phyloP scores from a whole-genome alignment of 1,284 basidiomycete genomes.

The Amylostereum chailletii region DNA sequence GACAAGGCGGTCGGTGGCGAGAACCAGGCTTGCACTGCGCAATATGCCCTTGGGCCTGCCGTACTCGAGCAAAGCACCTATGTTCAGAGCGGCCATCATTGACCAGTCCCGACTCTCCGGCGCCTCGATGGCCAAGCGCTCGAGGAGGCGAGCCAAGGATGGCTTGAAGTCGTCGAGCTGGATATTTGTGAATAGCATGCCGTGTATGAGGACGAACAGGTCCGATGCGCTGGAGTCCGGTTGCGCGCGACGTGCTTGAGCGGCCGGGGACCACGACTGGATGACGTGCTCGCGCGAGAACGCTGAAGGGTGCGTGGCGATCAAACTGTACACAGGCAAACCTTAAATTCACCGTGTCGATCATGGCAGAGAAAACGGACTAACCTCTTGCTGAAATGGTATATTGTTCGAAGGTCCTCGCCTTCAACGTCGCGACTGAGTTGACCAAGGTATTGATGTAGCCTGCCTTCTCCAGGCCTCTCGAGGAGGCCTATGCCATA shows the following conservation, averaged over 20 bases:
- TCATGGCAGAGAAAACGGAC: slow-evolving; percentile 15
- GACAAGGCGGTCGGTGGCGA: slow-evolving; percentile 19
- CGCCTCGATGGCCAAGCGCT: slow-evolving; percentile 75
- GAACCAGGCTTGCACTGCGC: slow-evolving; percentile 43
- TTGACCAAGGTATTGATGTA: slow-evolving; percentile 93
- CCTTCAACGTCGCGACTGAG: slow-evolving; percentile 74
- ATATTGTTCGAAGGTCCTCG: slow-evolving; percentile 81
- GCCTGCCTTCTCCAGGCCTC: slow-evolving; percentile 83
- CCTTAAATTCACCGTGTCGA: slow-evolving; percentile 2
- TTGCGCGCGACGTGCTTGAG: slow-evolving; percentile 63
- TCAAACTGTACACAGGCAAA: slow-evolving; percentile 48
- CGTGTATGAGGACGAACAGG: slow-evolving; percentile 87
- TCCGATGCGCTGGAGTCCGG: slow-evolving; percentile 77
- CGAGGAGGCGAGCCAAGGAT: slow-evolving; percentile 77
- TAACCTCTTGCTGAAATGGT: slow-evolving; percentile 94
- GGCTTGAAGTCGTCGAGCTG: slow-evolving; percentile 86
- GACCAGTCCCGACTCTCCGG: slow-evolving; percentile 88
- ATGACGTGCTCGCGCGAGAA: slow-evolving; percentile 85
- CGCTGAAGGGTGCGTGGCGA: slow-evolving; percentile 80
- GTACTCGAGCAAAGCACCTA: slow-evolving; percentile 81
- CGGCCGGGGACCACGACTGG: slow-evolving; percentile 71
- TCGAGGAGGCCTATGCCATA: slow-evolving; percentile 83
- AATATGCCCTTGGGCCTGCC: slow-evolving; percentile 72
- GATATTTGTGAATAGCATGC: slow-evolving; percentile 93
- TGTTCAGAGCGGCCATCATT: slow-evolving; percentile 87